Base-by-base conservation (phyloP, 208 protist species). In the Leptomonas pyrrhocoris region DNA sequence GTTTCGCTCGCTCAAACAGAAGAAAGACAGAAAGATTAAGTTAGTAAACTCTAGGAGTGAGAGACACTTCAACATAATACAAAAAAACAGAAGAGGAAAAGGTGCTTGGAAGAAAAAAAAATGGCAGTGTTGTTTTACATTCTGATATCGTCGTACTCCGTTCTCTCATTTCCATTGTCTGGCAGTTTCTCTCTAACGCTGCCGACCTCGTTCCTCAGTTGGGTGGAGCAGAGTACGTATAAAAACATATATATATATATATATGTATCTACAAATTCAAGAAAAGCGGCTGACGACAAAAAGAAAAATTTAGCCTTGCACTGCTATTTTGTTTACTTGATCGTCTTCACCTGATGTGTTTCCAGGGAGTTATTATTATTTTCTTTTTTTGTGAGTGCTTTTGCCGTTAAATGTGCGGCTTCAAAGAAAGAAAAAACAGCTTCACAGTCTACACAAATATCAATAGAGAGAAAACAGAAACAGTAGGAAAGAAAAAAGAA, bases 71-170 rank as follows among this genome's bases (percentile, higher is more conserved):
- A 56, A 53, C 19, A 30, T n/a, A 3, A 43, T 59, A 16, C 16
- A 9, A 43, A 5, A 59, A 59, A 43, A 43, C 36, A 5, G 23
- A 30, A 38, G 12, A 34, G 5, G 31, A 12, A 61, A 30, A 9
- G 46, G 19, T 13, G 23, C 42, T 34, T 19, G 49, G 28, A 40
- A 61, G 31, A 21, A 49, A 49, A 49, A 61, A 61, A 15, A 30
- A 16, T 18, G 1, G 38, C 23, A 34, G 27, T 28, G 4, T 16
- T 64, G 43, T 38, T 64, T 50, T 53, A 64, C 43, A 64, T 62
- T 62, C 49, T 8, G 8, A 49, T 62, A 30, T 62, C 2, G 15
- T 25, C 6, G 6, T 16, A 54, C 49, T 8, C 49, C 13, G 25
- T 6, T 54, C 16, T 23, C 7, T 54, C 31, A 13, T 19, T 19